Percentiles rank a stretch among this genome's conserved stretches.
Evolutionary conservation across 139 green algal genomes (phyloP).

Genomic region (Edaphochlamys debaryana): DNA sequence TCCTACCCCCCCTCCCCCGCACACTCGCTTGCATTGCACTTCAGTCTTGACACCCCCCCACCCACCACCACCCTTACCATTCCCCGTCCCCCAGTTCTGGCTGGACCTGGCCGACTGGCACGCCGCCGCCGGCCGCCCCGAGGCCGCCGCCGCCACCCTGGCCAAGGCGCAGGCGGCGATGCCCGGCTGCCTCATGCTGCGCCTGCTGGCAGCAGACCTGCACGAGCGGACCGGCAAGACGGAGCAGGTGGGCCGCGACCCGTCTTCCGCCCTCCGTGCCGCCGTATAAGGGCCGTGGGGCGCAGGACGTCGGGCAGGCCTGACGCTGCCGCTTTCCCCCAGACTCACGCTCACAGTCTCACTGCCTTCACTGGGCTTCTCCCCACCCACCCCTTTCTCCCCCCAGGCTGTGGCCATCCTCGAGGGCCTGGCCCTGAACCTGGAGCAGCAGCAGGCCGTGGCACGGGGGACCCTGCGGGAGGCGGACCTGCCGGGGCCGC

Average conservation of each 20-base stretch:
- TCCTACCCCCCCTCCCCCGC: too few relatives aligned
- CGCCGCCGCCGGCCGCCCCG: constrained; percentile 4
- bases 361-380: too few relatives aligned
- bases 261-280: too few relatives aligned
- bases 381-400: too few relatives aligned
- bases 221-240: constrained; percentile 24
- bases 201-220: constrained; percentile 23
- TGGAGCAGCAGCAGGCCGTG: constrained; percentile 54
- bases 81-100: constrained; percentile 53
- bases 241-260: constrained; percentile 1
- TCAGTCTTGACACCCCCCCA: neutral
- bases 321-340: too few relatives aligned
- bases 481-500: constrained; percentile 12
- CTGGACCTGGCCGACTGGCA: constrained; percentile 64
- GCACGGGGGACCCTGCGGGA: neutral
- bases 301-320: too few relatives aligned
- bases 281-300: too few relatives aligned
- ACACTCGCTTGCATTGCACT: too few relatives aligned
- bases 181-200: constrained; percentile 28
- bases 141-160: constrained; percentile 3
- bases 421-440: constrained; percentile 55
- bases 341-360: too few relatives aligned
- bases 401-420: constrained; percentile 31
- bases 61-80: neutral
- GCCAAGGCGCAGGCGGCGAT: constrained; percentile 30